A percentile compares a stretch with the other conserved stretches of the same genome.
These are phyloP conservation scores for Populus pruinosa DNA, from an alignment of 345 rosid species.

Conservation along the genomic window DNA sequence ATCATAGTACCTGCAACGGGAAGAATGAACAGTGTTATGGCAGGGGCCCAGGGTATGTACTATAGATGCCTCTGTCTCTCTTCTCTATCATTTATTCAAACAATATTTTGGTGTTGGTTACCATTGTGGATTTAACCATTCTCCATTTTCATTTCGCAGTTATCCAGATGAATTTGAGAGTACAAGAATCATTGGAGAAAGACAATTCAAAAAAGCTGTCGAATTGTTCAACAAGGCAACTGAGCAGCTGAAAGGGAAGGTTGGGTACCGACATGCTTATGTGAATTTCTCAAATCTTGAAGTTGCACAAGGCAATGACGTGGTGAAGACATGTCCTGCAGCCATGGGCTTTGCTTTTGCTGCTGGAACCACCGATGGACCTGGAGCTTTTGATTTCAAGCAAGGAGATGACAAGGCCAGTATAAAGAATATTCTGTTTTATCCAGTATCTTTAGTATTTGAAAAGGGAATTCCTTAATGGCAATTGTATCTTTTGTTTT, in stretches of 20 bases:
- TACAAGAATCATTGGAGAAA: slow-evolving; percentile 82
- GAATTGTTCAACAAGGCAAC: slow-evolving; percentile 75
- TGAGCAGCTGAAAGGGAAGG: slow-evolving; percentile 67
- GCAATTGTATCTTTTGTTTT: neutral
- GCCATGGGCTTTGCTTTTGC: slow-evolving; percentile 96
- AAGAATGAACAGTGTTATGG: slow-evolving; percentile 87
- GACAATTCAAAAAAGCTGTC: slow-evolving; percentile 68
- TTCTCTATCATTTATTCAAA: neutral
- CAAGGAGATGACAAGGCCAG: slow-evolving; percentile 87
- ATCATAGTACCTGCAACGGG: slow-evolving; percentile 90
- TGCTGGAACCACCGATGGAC: slow-evolving; percentile 98
- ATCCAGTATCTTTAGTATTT: neutral
- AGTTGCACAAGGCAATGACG: slow-evolving; percentile 48
- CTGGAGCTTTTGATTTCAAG: slow-evolving; percentile 95
- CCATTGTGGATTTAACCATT: neutral
- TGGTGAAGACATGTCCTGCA: slow-evolving; percentile 83
- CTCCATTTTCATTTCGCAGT: slow-evolving; percentile 35
- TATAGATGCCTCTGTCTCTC: neutral
- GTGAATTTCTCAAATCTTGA: slow-evolving; percentile 82
- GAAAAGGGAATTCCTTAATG: neutral
- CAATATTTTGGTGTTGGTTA: neutral
- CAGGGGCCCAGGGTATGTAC: slow-evolving; percentile 88
- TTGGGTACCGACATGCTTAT: slow-evolving; percentile 68
- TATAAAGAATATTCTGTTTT: neutral
- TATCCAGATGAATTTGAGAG: slow-evolving; percentile 96